phyloP scores from a whole-genome alignment of 352 stramenopile genomes.

The Globisporangium middletonii region DNA sequence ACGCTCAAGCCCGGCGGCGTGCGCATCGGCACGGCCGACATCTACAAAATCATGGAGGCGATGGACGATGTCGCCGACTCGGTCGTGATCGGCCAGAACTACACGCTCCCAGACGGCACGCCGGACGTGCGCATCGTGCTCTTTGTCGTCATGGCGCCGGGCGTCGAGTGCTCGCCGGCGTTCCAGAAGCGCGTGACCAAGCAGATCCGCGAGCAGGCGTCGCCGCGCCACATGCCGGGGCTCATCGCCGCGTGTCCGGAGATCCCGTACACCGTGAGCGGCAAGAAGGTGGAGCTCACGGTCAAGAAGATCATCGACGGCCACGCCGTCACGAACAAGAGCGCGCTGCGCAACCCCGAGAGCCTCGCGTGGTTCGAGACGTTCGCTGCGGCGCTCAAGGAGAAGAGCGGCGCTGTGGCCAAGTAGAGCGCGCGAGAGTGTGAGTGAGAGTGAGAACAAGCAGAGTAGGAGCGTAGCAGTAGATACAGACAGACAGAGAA shows the following conservation, averaged over 20 bases:
- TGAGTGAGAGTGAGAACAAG: too few species aligned
- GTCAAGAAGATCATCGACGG: slow-evolving; percentile 77
- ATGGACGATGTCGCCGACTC: slow-evolving; percentile 59
- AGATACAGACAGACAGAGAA: too few species aligned
- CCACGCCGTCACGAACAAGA: slow-evolving; percentile 48
- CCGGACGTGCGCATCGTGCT: slow-evolving; percentile 71
- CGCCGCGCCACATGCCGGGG: slow-evolving; percentile 59
- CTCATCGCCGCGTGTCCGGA: slow-evolving; percentile 57
- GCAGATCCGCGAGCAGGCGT: slow-evolving; percentile 52
- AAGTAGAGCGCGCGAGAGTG: neutral
- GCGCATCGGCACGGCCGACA: slow-evolving; percentile 71
- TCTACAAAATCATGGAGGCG: slow-evolving; percentile 75
- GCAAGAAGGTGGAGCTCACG: slow-evolving; percentile 79
- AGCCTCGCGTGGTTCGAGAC: slow-evolving; percentile 50
- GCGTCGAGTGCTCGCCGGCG: slow-evolving; percentile 27
- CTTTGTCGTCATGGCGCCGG: slow-evolving; percentile 55
- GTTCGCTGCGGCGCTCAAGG: slow-evolving; percentile 27
- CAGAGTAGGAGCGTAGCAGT: too few species aligned
- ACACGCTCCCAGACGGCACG: slow-evolving; percentile 52
- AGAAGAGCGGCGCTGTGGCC: neutral
- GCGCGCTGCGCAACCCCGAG: slow-evolving; percentile 61
- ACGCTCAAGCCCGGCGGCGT: slow-evolving; percentile 76
- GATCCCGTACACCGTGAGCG: slow-evolving; percentile 74
- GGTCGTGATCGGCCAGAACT: slow-evolving; percentile 65
- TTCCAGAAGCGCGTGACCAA: slow-evolving; percentile 53